Evolutionary conservation across 2,329 filamentous ascomycete species (phyloP).

Genomic region (Calonectria honghensis): DNA sequence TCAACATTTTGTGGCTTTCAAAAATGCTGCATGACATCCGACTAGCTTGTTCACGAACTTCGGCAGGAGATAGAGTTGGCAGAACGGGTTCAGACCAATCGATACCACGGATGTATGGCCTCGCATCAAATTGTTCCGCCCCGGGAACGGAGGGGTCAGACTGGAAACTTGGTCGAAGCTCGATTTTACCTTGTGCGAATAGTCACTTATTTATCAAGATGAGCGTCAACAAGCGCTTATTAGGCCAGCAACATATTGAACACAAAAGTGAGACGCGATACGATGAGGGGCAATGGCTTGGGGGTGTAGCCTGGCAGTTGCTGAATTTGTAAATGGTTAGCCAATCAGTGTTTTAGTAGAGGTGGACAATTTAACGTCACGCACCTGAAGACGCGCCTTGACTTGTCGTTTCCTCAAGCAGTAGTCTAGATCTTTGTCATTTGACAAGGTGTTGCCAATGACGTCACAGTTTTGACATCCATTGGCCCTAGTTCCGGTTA

Average conservation of each 20-base stretch:
- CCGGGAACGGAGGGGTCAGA: neutral
- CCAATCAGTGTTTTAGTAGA: neutral
- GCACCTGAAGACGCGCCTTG: too few relatives aligned
- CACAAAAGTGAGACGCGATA: neutral
- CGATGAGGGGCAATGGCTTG: neutral
- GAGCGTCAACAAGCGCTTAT: neutral
- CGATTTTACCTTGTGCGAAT: neutral
- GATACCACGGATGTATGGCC: too few relatives aligned
- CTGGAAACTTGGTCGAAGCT: neutral
- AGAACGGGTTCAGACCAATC: constrained; percentile 1
- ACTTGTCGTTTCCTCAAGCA: too few relatives aligned
- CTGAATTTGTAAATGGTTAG: neutral
- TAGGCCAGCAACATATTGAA: neutral
- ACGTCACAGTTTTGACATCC: too few relatives aligned
- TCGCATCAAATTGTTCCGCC: too few relatives aligned
- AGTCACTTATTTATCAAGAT: neutral
- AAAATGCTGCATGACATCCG: constrained; percentile 56
- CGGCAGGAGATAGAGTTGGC: constrained; percentile 21
- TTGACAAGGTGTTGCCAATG: too few relatives aligned
- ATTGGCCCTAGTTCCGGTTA: too few relatives aligned
- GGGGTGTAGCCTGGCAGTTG: neutral
- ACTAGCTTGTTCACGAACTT: constrained; percentile 41
- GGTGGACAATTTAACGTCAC: neutral
- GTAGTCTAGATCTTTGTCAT: too few relatives aligned
- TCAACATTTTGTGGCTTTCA: constrained; percentile 59